phyloP scores from a whole-genome alignment of 306 rosid genomes.

The Luffa aegyptiaca region DNA sequence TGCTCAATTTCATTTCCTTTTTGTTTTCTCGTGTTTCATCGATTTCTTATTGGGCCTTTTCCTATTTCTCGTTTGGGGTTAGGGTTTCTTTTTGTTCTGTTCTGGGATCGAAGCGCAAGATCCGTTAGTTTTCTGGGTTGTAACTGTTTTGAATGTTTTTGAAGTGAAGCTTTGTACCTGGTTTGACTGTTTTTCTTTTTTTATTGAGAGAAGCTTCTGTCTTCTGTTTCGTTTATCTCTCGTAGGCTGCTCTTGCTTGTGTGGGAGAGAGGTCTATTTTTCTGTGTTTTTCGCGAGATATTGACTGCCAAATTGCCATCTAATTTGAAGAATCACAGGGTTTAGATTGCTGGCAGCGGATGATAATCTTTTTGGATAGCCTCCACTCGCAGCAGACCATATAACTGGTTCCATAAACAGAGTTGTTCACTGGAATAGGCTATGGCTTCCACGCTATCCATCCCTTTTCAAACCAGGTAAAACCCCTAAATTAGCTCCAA shows the following conservation, averaged over 20 bases:
- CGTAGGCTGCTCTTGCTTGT: neutral
- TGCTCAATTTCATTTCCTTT: neutral
- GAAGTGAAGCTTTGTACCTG: neutral
- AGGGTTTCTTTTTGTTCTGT: neutral
- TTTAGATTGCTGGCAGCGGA: neutral
- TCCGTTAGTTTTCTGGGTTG: neutral
- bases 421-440: neutral
- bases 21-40: neutral
- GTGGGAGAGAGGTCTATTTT: neutral
- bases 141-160: neutral
- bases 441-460: neutral
- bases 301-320: neutral
- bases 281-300: neutral
- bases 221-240: neutral
- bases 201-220: neutral
- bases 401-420: neutral
- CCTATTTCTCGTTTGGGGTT: neutral
- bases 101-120: neutral
- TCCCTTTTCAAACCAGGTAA: constrained; percentile 3
- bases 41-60: neutral
- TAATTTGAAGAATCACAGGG: neutral
- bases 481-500: neutral
- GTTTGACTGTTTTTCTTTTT: neutral
- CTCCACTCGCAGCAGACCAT: neutral
- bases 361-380: neutral